Evolutionary conservation across 371 early-diverging fungal genomes (phyloP), one percentile per base, ranked within the genome.

Genomic region (Batrachochytrium dendrobatidis): DNA sequence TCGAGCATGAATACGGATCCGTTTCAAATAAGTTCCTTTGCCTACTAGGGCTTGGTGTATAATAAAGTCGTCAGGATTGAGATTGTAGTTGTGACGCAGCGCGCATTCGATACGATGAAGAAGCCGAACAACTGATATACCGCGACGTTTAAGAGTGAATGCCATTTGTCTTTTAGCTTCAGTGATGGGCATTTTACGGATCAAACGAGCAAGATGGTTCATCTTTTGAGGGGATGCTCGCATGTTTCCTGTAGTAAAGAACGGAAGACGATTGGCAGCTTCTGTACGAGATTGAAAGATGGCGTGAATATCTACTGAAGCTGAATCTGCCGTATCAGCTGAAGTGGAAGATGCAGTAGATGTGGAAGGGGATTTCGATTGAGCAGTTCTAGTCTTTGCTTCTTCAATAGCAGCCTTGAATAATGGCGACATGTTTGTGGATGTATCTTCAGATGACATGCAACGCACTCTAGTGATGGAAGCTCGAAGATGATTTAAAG

Each of bases 151-250:
- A 34, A 79, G 77, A 29, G 87, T 86, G 61, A 91, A 87, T 66
- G 85, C 75, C 92, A 95, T 88, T 72, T 96, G 94, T 30, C 75
- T 67, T 58, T 90, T 85, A 10, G 95, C 96, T 61, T 91, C 86
- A 25, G 79, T 75, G 10, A 96, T 69, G 26, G 86, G 67, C 58
- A 91, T 72, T 15, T 88, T 86, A 7, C 84, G 82, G 48, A 92
- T 83, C 64, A 92, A 87, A 63, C 89, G 86, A 15, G 92, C 92
- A 34, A 96, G 76, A 65, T 90, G 82, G 50, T 86, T 85, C 7
- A 91, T 79, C 64, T 95, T 94, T 44, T 83, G 85, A 31, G 90
- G 88, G n/a, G 72, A 71, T 20, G 55, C 65, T 5, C 68, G 66
- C 56, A 68, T 64, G 39, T 62, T 56, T 39, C 64, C 62, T 1